A percentile compares a stretch with the other conserved stretches of the same genome.
Evolutionary conservation across 352 stramenopile genomes (phyloP).

Genomic region (Globisporangium lucens): DNA sequence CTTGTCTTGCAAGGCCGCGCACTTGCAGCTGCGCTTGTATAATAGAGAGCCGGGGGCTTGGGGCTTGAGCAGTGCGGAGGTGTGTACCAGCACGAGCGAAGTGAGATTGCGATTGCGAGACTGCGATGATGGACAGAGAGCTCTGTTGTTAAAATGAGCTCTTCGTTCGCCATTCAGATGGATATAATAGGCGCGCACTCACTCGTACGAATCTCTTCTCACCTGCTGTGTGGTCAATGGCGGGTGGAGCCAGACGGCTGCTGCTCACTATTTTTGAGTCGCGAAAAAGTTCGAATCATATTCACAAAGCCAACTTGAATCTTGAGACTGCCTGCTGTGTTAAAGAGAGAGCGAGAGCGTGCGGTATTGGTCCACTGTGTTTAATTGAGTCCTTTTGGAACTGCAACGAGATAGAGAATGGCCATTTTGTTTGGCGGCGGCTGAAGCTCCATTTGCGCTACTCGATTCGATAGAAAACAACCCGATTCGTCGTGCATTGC

Average conservation of each 20-base stretch:
- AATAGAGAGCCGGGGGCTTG: background rate
- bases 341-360: background rate
- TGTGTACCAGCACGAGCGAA: background rate
- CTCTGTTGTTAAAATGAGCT: background rate
- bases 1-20: background rate
- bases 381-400: background rate
- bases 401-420: conserved; percentile 1
- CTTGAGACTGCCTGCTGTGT: background rate
- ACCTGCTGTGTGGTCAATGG: background rate
- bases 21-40: background rate
- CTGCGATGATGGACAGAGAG: background rate
- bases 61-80: background rate
- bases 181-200: background rate
- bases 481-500: background rate
- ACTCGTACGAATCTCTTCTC: background rate
- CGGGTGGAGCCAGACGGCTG: background rate
- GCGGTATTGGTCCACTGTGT: background rate
- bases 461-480: background rate
- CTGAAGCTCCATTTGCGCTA: background rate
- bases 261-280: background rate
- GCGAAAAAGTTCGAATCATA: background rate
- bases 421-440: background rate
- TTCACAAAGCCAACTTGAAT: background rate
- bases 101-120: background rate
- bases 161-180: background rate